Conservation (phyloP, 2,329 filamentous ascomycete species). For the Beauveria australis region DNA sequence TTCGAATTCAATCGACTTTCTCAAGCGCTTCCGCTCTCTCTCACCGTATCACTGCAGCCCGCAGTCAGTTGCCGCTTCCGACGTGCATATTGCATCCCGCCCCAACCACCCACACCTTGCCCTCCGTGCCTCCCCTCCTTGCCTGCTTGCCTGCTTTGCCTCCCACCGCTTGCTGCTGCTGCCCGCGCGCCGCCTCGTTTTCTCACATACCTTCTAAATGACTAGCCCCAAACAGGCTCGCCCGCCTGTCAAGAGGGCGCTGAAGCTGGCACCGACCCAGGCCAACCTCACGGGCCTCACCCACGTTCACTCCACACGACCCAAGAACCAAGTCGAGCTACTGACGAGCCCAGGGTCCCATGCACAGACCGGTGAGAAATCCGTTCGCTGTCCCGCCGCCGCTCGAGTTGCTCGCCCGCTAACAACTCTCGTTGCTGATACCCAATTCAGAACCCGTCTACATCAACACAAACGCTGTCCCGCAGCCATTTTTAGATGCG, state of each 20-base stretch:
- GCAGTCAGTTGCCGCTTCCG: slow-evolving; percentile 2
- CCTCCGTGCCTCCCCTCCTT: neutral
- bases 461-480: slow-evolving; percentile 15
- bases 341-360: slow-evolving; percentile 11
- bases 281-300: neutral
- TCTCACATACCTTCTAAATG: slow-evolving; percentile 9
- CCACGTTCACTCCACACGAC: slow-evolving; percentile 10
- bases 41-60: neutral
- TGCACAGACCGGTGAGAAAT: slow-evolving; percentile 11
- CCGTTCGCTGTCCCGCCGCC: neutral
- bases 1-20: neutral
- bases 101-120: neutral
- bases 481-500: slow-evolving; percentile 17
- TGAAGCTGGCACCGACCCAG: slow-evolving; percentile 2
- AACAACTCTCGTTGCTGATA: slow-evolving; percentile 1
- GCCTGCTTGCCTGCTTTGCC: neutral
- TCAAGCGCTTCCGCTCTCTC: neutral
- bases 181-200: slow-evolving; percentile 2
- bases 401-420: neutral
- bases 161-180: neutral
- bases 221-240: slow-evolving; percentile 9
- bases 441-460: slow-evolving; percentile 10
- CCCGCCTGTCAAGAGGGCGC: slow-evolving; percentile 11
- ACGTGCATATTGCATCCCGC: neutral
- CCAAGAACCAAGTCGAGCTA: slow-evolving; percentile 7